Base-by-base conservation (phyloP, 2,329 filamentous ascomycete species). In the Pseudocercospora fijiensis region DNA sequence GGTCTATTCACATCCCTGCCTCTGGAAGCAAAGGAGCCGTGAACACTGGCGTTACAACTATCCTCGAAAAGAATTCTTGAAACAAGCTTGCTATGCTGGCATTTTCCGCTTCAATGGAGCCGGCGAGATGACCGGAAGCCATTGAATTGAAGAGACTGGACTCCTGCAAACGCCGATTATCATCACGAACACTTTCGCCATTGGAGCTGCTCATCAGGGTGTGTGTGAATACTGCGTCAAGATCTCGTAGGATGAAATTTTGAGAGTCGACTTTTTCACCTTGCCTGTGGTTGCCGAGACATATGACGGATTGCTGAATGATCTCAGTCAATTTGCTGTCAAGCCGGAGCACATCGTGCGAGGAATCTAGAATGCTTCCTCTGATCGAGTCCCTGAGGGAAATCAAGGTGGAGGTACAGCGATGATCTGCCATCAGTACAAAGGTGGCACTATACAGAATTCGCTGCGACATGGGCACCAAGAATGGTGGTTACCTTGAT, bases 81-180 rank as follows among this genome's bases (percentile, higher is more conserved):
- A 33, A 11, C 43, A 60, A 27, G 57, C 28, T 20, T 51, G 57
- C 57, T 60, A 37, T 33, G 57, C 57, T 33, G 43, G 57, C 41
- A 47, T 60, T 33, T 60, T 60, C 57, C 24, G 57, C 41, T 60
- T 60, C 57, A 60, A 60, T 30, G 57, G 57, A 24, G 27, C 24
- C 13, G 57, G 57, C 10, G 57, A 52, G 16, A 18, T 60, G 26
- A 60, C 57, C 0, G 57, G 57, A 9, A 52, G 24, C 24, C 57
- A 60, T 16, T 60, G 57, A 43, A 60, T 60, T 20, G 43, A 60
- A 24, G 57, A 60, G 16, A n/a, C 9, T 33, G 30, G 30, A 33
- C 30, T 33, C 8, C 13, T 33, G 10, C 30, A 33, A 11, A 33
- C 30, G 2, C 30, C 30, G 2, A 33, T 33, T 3, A 33, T 33